phyloP scores from a whole-genome alignment of 1,139 yeast genomes.

The Pneumocystis murina region DNA sequence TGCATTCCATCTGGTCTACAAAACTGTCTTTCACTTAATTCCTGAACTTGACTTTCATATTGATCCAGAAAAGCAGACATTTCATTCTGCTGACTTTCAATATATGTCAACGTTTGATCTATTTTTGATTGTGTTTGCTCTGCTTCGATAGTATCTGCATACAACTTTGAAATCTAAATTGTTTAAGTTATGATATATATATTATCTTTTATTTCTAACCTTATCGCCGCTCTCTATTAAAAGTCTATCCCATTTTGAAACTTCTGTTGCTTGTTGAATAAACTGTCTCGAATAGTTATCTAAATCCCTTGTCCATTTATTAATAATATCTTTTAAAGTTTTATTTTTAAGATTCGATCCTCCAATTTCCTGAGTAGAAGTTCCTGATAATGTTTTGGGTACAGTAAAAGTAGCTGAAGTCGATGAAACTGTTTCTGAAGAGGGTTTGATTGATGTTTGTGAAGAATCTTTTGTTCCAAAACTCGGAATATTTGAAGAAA shows the following conservation, averaged over 20 bases:
- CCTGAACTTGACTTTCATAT: constrained; percentile 74
- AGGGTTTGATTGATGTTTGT: constrained; percentile 5
- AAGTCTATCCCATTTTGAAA: constrained; percentile 72
- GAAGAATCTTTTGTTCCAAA: constrained; percentile 11
- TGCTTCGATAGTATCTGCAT: constrained; percentile 64
- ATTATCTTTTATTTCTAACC: neutral
- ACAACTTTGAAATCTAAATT: constrained; percentile 53
- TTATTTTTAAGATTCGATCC: constrained; percentile 75
- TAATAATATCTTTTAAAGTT: constrained; percentile 79
- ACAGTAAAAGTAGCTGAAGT: constrained; percentile 10
- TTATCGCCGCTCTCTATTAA: constrained; percentile 66
- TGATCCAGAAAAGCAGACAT: constrained; percentile 66
- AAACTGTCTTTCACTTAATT: constrained; percentile 21
- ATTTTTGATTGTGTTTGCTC: constrained; percentile 74
- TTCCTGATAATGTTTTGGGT: constrained; percentile 9
- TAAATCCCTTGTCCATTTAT: constrained; percentile 84
- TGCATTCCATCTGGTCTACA: constrained; percentile 27
- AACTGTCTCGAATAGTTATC: constrained; percentile 60
- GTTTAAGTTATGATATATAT: neutral
- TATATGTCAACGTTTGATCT: constrained; percentile 73
- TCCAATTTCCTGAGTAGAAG: constrained; percentile 19
- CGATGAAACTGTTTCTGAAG: constrained; percentile 7
- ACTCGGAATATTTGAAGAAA: constrained; percentile 16
- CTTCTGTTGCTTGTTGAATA: constrained; percentile 58
- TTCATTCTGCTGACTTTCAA: constrained; percentile 86